Evolutionary conservation across 1,284 basidiomycete genomes (phyloP).

Genomic region (Cutaneotrichosporon sp.): DNA sequence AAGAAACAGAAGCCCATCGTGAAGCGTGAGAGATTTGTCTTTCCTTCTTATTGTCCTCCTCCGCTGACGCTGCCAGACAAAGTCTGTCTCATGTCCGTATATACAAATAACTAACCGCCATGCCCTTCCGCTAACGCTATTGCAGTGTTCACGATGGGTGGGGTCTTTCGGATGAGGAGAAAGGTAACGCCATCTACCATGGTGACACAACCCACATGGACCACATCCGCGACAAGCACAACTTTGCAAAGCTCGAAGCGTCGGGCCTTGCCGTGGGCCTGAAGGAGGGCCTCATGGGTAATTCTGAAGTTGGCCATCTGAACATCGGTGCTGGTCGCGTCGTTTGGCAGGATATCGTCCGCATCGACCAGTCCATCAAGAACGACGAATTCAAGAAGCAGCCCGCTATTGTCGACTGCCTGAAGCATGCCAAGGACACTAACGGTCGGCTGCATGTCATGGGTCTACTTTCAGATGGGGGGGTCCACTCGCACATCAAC

Average conservation of each 20-base stretch:
- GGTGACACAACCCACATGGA: conserved; percentile 83
- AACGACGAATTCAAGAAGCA: conserved; percentile 79
- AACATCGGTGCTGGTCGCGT: conserved; percentile 88
- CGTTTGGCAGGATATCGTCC: conserved; percentile 92
- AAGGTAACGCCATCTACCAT: conserved; percentile 80
- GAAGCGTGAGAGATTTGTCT: conserved; percentile 8
- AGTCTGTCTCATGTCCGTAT: conserved; percentile 77
- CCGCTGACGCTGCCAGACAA: conserved; percentile 55
- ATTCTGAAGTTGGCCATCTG: conserved; percentile 88
- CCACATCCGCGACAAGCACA: conserved; percentile 68
- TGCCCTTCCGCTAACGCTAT: background rate
- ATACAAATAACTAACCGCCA: too few relatives aligned
- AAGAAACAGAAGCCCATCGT: conserved; percentile 22
- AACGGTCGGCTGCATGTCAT: conserved; percentile 76
- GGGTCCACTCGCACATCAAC: conserved; percentile 86
- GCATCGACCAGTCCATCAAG: conserved; percentile 81
- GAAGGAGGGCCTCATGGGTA: conserved; percentile 87
- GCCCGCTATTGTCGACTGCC: conserved; percentile 62
- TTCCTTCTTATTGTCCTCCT: background rate
- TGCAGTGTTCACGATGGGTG: conserved; percentile 86
- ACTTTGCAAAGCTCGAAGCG: conserved; percentile 66
- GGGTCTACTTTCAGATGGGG: conserved; percentile 84
- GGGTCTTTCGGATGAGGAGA: conserved; percentile 67
- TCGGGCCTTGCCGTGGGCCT: conserved; percentile 82
- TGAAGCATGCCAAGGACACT: conserved; percentile 69